phyloP scores from a whole-genome alignment of 257 asterid species.

The Salvia splendens region DNA sequence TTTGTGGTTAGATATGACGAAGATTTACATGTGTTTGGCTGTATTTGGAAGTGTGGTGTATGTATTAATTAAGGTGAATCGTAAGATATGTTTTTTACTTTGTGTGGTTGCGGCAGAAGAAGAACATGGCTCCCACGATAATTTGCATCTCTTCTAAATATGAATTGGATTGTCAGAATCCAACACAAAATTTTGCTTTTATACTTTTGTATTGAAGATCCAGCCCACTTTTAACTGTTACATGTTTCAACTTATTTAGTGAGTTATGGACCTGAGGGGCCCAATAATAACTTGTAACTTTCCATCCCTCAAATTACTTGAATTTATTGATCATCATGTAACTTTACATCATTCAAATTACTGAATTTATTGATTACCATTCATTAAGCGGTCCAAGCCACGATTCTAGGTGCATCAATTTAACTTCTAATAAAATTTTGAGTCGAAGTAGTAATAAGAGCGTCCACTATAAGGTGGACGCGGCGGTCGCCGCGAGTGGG shows the following conservation, averaged over 20 bases:
- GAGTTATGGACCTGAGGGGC: background rate
- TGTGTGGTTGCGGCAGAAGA: background rate
- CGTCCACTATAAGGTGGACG: too few species aligned
- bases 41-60: background rate
- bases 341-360: too few species aligned
- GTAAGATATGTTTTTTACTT: background rate
- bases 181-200: background rate
- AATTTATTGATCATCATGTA: too few species aligned
- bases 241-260: background rate
- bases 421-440: too few species aligned
- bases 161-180: slow-evolving; percentile 9
- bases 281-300: background rate
- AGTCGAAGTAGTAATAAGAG: too few species aligned
- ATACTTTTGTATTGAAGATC: slow-evolving; percentile 19
- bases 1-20: background rate
- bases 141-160: background rate
- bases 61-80: background rate
- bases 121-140: slow-evolving; percentile 26
- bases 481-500: too few species aligned
- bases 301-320: too few species aligned
- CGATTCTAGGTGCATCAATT: too few species aligned
- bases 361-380: too few species aligned
- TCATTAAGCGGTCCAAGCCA: too few species aligned
- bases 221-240: background rate
- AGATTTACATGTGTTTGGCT: background rate